Conservation (phyloP, 768 basidiomycete genomes). For the Lentinula aciculospora region DNA sequence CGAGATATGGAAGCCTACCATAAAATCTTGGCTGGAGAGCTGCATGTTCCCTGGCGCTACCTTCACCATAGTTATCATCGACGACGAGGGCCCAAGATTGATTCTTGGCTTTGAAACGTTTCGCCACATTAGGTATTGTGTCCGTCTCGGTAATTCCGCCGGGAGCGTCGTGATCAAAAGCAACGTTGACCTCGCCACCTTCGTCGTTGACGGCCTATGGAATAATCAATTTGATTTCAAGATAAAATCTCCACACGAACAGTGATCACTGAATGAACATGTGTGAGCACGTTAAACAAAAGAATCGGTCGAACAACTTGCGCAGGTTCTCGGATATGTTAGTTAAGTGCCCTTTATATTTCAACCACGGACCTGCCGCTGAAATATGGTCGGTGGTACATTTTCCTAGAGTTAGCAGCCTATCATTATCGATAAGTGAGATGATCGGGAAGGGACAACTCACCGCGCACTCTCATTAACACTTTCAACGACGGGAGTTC, state of each 20-base stretch:
- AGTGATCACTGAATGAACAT: background rate
- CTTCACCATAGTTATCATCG: slow-evolving; percentile 97
- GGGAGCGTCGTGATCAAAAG: slow-evolving; percentile 68
- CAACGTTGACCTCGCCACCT: slow-evolving; percentile 87
- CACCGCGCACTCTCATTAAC: slow-evolving; percentile 89
- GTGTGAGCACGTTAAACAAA: background rate
- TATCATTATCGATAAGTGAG: background rate
- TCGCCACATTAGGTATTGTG: slow-evolving; percentile 88
- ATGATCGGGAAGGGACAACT: background rate
- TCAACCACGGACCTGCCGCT: slow-evolving; percentile 97
- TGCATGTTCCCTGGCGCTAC: slow-evolving; percentile 96
- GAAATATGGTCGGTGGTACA: slow-evolving; percentile 99
- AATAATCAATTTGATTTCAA: slow-evolving; percentile 3
- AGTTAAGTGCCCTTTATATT: slow-evolving; percentile 95
- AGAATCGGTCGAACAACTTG: slow-evolving; percentile 34
- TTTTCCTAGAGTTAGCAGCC: slow-evolving; percentile 23
- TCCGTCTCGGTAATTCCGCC: slow-evolving; percentile 43
- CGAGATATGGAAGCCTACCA: slow-evolving; percentile 39
- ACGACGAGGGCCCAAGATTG: slow-evolving; percentile 94
- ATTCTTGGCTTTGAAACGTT: slow-evolving; percentile 74
- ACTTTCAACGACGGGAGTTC: slow-evolving; percentile 84
- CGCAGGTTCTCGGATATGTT: slow-evolving; percentile 96
- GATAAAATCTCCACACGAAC: background rate
- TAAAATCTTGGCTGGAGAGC: slow-evolving; percentile 95
- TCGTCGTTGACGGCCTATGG: slow-evolving; percentile 90